phyloP scores from a whole-genome alignment of 768 basidiomycete genomes.

The Collybiopsis luxurians region DNA sequence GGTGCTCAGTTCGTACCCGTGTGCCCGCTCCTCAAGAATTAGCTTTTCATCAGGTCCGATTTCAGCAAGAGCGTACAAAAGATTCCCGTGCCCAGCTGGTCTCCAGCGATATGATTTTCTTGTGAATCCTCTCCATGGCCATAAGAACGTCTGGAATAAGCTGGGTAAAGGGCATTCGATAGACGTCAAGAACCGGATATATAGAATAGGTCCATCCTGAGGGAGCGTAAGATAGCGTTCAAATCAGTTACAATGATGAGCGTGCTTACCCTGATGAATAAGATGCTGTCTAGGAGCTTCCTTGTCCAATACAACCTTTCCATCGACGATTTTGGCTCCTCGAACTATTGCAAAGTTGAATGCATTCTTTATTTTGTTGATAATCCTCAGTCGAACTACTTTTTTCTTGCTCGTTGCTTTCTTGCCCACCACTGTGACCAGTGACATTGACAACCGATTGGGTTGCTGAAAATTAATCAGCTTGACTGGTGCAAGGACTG shows the following conservation, averaged over 20 bases:
- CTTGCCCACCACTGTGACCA: constrained; percentile 2
- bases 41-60: neutral
- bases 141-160: neutral
- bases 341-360: neutral
- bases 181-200: constrained; percentile 2
- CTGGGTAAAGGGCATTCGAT: constrained; percentile 2
- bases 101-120: neutral
- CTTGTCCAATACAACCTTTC: constrained; percentile 1
- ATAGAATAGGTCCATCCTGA: constrained; percentile 7
- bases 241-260: neutral
- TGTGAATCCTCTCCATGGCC: neutral
- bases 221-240: neutral
- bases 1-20: neutral
- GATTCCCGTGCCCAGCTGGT: constrained; percentile 3
- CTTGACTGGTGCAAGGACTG: neutral
- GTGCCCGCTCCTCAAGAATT: neutral
- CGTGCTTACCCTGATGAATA: neutral
- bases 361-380: constrained; percentile 4
- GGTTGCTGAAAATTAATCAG: neutral
- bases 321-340: neutral
- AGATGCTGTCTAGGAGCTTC: neutral
- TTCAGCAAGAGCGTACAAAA: neutral
- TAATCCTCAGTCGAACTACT: constrained; percentile 4
- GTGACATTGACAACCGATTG: constrained; percentile 1
- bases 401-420: constrained; percentile 9